Evolutionary conservation across 371 early-diverging fungal genomes (phyloP).

Genomic region (Apophysomyces elegans): DNA sequence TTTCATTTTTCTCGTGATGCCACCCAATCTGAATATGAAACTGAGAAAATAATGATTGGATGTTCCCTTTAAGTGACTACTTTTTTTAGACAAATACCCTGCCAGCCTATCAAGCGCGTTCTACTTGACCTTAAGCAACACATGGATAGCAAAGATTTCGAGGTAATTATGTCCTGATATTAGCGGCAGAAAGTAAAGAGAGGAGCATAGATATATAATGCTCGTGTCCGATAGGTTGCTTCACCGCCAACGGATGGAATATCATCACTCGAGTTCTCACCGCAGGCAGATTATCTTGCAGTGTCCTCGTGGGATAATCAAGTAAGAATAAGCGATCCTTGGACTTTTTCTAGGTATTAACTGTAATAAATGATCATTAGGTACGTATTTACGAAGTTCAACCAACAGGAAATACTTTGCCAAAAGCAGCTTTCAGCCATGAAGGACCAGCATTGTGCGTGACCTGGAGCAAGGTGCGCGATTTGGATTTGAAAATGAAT

Average conservation of each 20-base stretch:
- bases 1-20: too few relatives aligned
- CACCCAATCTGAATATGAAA: too few relatives aligned
- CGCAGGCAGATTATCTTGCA: constrained; percentile 78
- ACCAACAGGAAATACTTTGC: constrained; percentile 68
- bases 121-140: constrained; percentile 1
- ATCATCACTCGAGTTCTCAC: constrained; percentile 76
- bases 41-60: too few relatives aligned
- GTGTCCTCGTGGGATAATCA: constrained; percentile 90
- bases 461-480: constrained; percentile 84
- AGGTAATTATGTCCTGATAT: constrained; percentile 14
- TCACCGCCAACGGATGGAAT: constrained; percentile 76
- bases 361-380: constrained; percentile 43
- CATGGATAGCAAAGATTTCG: constrained; percentile 37
- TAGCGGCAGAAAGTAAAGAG: not conserved
- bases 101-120: not conserved
- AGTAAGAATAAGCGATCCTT: constrained; percentile 41
- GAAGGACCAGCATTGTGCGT: constrained; percentile 85
- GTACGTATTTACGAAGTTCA: constrained; percentile 91
- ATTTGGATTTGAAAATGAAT: not conserved
- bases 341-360: not conserved
- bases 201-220: not conserved
- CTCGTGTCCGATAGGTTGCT: constrained; percentile 43
- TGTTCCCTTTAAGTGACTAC: too few relatives aligned
- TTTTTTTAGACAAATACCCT: too few relatives aligned
- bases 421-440: constrained; percentile 82